Base-by-base conservation (phyloP, 352 stramenopile species). In the Pythium dissotocum region DNA sequence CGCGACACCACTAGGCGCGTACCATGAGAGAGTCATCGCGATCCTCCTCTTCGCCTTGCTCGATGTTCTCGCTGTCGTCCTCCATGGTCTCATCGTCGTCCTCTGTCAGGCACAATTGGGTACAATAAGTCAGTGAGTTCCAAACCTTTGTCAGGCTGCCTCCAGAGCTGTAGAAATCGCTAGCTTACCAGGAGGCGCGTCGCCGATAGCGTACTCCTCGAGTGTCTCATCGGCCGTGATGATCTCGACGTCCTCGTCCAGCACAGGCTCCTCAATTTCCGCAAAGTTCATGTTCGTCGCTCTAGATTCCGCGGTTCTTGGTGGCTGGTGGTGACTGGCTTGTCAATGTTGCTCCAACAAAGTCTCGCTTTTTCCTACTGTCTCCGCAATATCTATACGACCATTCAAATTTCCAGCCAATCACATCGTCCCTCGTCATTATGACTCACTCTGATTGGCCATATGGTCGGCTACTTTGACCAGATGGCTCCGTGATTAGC, bases 11-110 rank as follows among this genome's bases (percentile, higher is more conserved):
- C 54, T 44, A 40, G 16, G 35, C 46, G 28, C 69, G 5, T 35
- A 76, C 69, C 70, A 77, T 77, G 10, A 77, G 57, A 24, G 70
- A 64, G 51, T 72, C 65, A 26, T 77, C 70, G 21, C 57, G 61
- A 16, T 71, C 21, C 1, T 64, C 53, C 6, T 60, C 57, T 52
- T 55, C 56, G 16, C 28, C 61, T 12, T 62, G n/a, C 5, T 55
- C 49, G 21, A 54, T 18, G 24, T 58, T 67, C 13, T 51, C 44
- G n/a, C 16, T 58, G 28, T 56, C 60, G 16, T 64, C 58, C 65
- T 88, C 85, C 85, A 91, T 90, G 24, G 82, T 84, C 40, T 94
- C 88, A 35, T 96, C 88, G 28, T 94, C 82, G 40, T 93, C 85
- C n/a, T 85, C 80, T 65, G 84, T n/a, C 75, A 54, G 4, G 0